Evolutionary conservation across 2,329 filamentous ascomycete genomes (phyloP).

Genomic region (Trichoderma koningii): DNA sequence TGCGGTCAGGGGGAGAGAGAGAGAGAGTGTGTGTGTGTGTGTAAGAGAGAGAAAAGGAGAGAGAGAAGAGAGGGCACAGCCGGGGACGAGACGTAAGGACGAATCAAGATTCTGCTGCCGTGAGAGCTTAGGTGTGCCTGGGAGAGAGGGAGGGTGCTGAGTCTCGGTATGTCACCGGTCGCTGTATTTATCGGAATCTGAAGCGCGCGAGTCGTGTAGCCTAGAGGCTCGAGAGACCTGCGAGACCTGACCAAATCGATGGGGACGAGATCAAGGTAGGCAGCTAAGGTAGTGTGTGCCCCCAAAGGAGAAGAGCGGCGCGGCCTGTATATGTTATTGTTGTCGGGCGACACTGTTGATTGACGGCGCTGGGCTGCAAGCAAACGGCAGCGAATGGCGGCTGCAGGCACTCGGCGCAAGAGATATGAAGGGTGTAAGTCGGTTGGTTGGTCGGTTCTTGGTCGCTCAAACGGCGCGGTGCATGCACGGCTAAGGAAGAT

Average conservation of each 20-base stretch:
- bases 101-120: constrained; percentile 3
- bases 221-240: constrained; percentile 3
- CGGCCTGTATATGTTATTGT: constrained; percentile 22
- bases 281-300: not conserved
- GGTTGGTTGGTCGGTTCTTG: constrained; percentile 27
- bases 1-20: not conserved
- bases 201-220: constrained; percentile 17
- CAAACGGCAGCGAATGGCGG: constrained; percentile 26
- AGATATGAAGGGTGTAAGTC: constrained; percentile 30
- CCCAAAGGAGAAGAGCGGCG: constrained; percentile 4
- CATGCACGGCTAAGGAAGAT: constrained; percentile 23
- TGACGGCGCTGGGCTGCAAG: constrained; percentile 1
- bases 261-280: too few species aligned
- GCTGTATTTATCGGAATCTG: constrained; percentile 15
- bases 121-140: not conserved
- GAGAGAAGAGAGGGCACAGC: not conserved
- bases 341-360: constrained; percentile 19
- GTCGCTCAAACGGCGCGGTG: constrained; percentile 20
- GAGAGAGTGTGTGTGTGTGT: too few species aligned
- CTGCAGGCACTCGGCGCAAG: constrained; percentile 3
- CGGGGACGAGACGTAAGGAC: not conserved
- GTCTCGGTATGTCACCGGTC: constrained; percentile 17
- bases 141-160: not conserved
- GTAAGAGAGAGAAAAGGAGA: not conserved
- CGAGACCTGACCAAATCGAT: constrained; percentile 3